Conservation (phyloP, 1,139 yeast genomes). For the Taiozyma onychis region DNA sequence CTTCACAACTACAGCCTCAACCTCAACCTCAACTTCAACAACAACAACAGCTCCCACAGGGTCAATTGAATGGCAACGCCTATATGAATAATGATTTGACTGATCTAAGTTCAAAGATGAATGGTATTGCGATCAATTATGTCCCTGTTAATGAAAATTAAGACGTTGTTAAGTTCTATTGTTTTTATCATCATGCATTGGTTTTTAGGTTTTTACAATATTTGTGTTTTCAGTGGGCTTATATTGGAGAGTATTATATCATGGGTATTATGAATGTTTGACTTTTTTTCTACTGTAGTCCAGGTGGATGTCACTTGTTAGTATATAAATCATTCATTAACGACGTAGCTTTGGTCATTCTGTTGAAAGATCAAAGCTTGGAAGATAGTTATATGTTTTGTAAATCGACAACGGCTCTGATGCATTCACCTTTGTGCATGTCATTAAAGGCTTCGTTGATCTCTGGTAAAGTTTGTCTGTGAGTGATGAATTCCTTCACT, state of each 20-base stretch:
- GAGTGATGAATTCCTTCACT: slow-evolving; percentile 94
- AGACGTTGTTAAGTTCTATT: neutral
- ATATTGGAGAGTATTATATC: neutral
- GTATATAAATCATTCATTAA: neutral
- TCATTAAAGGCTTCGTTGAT: slow-evolving; percentile 91
- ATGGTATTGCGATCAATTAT: slow-evolving; percentile 14
- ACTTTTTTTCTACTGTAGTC: neutral
- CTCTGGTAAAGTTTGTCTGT: slow-evolving; percentile 68
- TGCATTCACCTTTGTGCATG: slow-evolving; percentile 90
- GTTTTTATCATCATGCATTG: neutral
- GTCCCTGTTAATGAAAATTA: slow-evolving; percentile 4
- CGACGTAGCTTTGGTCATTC: neutral
- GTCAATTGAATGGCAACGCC: neutral
- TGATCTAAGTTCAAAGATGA: slow-evolving; percentile 14
- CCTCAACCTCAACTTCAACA: neutral
- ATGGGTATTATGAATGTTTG: neutral
- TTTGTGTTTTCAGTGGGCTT: neutral
- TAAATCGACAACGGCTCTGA: slow-evolving; percentile 78
- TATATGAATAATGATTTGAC: slow-evolving; percentile 1
- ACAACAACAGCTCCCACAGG: slow-evolving; percentile 9
- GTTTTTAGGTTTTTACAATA: neutral
- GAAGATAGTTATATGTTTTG: slow-evolving; percentile 12
- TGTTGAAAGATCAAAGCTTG: neutral
- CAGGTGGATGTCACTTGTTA: neutral
- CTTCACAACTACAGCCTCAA: slow-evolving; percentile 2